A percentile compares a stretch with the other conserved stretches of the same genome.
These are phyloP conservation scores for Lachnellula cervina DNA, from an alignment of 2,329 filamentous ascomycete species.

Conservation along the genomic window DNA sequence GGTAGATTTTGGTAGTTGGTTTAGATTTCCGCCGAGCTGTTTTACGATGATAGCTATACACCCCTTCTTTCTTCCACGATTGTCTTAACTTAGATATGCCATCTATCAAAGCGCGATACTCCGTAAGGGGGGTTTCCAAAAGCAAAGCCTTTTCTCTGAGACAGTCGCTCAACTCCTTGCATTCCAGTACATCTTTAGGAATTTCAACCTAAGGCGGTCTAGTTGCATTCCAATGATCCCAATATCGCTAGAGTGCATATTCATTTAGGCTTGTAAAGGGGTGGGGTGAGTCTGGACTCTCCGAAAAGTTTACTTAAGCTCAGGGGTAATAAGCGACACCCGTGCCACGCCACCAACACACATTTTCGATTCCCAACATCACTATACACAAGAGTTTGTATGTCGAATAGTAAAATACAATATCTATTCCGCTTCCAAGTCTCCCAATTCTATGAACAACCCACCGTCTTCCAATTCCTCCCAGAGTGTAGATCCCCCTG, in stretches of 20 bases:
- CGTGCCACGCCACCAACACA: neutral
- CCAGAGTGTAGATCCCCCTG: neutral
- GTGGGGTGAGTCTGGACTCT: neutral
- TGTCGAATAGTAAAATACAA: neutral
- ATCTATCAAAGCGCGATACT: neutral
- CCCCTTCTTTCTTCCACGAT: too few relatives aligned
- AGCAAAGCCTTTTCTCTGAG: neutral
- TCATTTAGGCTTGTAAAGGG: too few relatives aligned
- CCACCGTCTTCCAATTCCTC: neutral
- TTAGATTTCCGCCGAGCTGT: too few relatives aligned
- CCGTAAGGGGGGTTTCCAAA: too few relatives aligned
- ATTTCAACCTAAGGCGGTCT: too few relatives aligned
- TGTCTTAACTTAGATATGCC: neutral
- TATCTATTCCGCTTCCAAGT: neutral
- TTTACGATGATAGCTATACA: too few relatives aligned
- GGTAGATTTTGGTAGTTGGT: too few relatives aligned
- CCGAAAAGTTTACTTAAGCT: neutral
- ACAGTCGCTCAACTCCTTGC: neutral
- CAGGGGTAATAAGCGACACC: neutral
- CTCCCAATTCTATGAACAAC: constrained; percentile 2
- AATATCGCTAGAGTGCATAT: too few relatives aligned
- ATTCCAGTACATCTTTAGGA: neutral
- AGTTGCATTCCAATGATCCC: too few relatives aligned
- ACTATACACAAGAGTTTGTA: neutral
- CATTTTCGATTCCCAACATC: neutral